A percentile compares a stretch with the other conserved stretches of the same genome.
phyloP scores from a whole-genome alignment of 257 asterid species.

The Sherardia arvensis region DNA sequence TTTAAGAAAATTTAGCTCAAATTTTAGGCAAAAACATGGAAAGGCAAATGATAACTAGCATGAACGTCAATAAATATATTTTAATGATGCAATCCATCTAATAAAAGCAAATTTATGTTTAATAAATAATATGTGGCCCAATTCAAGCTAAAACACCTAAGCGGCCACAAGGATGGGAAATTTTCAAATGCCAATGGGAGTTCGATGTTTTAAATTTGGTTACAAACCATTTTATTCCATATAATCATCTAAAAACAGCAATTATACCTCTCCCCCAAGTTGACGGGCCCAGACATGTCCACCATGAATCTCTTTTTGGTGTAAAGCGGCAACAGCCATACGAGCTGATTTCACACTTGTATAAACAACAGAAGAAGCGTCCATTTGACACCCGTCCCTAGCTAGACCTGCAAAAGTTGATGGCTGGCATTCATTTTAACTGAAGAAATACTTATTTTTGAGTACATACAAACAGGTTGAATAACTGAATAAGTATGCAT shows the following conservation, averaged over 20 bases:
- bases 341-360: constrained; percentile 91
- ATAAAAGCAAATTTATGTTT: background rate
- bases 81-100: background rate
- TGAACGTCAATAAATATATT: background rate
- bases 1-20: background rate
- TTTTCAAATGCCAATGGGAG: too few species aligned
- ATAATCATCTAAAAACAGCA: constrained; percentile 9
- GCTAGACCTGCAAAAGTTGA: constrained; percentile 49
- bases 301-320: constrained; percentile 69
- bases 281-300: constrained; percentile 91
- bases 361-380: constrained; percentile 66
- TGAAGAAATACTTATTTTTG: background rate
- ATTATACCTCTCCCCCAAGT: constrained; percentile 93
- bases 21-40: background rate
- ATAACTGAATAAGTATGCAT: background rate
- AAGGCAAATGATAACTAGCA: background rate
- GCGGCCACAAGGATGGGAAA: background rate
- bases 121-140: background rate
- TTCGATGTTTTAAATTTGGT: background rate
- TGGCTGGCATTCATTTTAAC: background rate
- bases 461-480: background rate
- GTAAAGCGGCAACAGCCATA: constrained; percentile 73
- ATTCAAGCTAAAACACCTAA: background rate
- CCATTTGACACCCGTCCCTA: constrained; percentile 76
- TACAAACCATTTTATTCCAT: background rate